Conservation (phyloP, 805 yeast genomes). For the Hanseniaspora singularis region DNA sequence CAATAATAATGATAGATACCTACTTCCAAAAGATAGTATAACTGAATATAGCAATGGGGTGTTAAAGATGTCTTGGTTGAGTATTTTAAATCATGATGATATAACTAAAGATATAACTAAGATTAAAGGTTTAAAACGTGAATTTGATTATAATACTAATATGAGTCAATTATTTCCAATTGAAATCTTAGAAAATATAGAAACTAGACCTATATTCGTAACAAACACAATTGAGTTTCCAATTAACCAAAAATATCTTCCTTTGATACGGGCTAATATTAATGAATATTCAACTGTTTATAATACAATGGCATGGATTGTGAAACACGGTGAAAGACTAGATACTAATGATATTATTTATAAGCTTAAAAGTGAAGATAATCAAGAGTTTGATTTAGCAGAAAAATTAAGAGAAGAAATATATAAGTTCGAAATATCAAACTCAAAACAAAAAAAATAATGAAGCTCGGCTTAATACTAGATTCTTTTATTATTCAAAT, state of each 20-base stretch:
- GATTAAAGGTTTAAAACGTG: neutral
- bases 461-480: no score
- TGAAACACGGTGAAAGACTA: constrained; percentile 48
- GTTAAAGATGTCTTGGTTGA: constrained; percentile 27
- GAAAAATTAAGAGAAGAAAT: constrained; percentile 51
- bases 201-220: constrained; percentile 36
- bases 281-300: constrained; percentile 42
- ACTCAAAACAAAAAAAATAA: constrained; percentile 26
- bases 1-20: constrained; percentile 59
- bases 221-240: constrained; percentile 54
- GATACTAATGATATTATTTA: constrained; percentile 67
- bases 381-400: constrained; percentile 52
- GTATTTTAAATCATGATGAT: constrained; percentile 23
- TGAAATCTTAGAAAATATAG: constrained; percentile 18
- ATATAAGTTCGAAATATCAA: constrained; percentile 39
- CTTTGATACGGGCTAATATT: constrained; percentile 54
- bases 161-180: constrained; percentile 22
- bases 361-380: constrained; percentile 53
- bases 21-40: constrained; percentile 65
- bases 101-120: constrained; percentile 3
- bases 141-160: constrained; percentile 18
- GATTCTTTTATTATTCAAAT: no score
- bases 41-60: constrained; percentile 38
- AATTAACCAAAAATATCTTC: constrained; percentile 56
- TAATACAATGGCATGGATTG: constrained; percentile 46